Percentiles rank a stretch among this genome's conserved stretches.
Conservation (phyloP, 495 filamentous ascomycete species). For the Neurospora terricola region DNA sequence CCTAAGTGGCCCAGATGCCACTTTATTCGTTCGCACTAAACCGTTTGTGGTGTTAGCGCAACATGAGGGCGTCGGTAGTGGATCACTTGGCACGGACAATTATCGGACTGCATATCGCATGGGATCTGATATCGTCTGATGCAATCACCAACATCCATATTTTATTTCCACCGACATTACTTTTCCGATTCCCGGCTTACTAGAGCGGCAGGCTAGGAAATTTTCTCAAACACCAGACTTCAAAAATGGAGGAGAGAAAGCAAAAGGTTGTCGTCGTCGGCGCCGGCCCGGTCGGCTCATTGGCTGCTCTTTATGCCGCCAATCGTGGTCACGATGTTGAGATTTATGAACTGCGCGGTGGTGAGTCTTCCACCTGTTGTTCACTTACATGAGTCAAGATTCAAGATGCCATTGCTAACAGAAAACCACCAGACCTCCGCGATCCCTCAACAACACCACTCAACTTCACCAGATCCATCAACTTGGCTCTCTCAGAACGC, state of each 20-base stretch:
- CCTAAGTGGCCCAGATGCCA: not conserved
- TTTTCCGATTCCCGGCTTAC: not conserved
- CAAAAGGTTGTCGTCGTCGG: slow-evolving; percentile 80
- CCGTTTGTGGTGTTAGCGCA: not conserved
- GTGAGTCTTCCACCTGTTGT: slow-evolving; percentile 45
- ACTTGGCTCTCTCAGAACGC: slow-evolving; percentile 85
- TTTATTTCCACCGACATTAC: not conserved
- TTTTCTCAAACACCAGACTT: not conserved
- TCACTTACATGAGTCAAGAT: not conserved
- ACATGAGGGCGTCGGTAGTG: not conserved
- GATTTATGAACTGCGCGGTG: slow-evolving; percentile 86
- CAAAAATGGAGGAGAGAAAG: slow-evolving; percentile 5
- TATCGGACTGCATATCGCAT: not conserved
- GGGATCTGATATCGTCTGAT: not conserved
- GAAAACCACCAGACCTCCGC: slow-evolving; percentile 58
- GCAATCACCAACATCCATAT: not conserved
- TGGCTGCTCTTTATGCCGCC: slow-evolving; percentile 89
- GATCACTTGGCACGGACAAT: not conserved
- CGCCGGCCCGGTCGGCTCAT: slow-evolving; percentile 83
- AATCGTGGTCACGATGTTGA: slow-evolving; percentile 79
- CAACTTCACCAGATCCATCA: slow-evolving; percentile 97
- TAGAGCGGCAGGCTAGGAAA: not conserved
- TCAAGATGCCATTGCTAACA: not conserved
- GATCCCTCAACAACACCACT: slow-evolving; percentile 73
- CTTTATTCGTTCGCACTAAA: not conserved